Base-by-base conservation (phyloP, 768 basidiomycete genomes). In the Suillus weaverae region DNA sequence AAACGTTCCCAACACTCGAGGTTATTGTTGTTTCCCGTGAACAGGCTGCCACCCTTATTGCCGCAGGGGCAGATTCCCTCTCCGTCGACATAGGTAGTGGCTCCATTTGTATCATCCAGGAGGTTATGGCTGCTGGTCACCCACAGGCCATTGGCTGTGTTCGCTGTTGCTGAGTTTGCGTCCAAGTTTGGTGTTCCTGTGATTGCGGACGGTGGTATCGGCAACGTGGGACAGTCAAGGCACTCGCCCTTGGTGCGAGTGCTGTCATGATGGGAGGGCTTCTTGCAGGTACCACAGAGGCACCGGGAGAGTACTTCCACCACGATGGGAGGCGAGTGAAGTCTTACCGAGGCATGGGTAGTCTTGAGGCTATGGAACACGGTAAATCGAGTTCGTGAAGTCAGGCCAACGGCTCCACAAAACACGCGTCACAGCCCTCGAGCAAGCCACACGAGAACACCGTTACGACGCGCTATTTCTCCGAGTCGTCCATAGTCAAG, bases 191-290 rank as follows among this genome's bases (percentile, higher is more conserved):
- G 97, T 36, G 89, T 99, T 0, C 97, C 97, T 4, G 94, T 97
- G 70, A 90, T 97, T 64, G 97, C 97, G 5, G 97, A 99, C 74
- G 97, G 97, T 61, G 97, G 97, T 36, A 88, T 99, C 68, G 79
- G 89, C 39, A 99, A 99, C 77, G 92, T 99, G 44, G 97, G 97
- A 0, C 97, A 99, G 95, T 98, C 73, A 99, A 99, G 81, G 97
- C 97, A 4, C 81, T 99, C 53, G 83, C 95, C 1, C 85, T 99
- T 20, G 97, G 97, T 60, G 97, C 97, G 5, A 89, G 91, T 30
- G 96, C 95, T 5, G 95, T 99, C 60, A 98, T 99, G 97, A 98
- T 99, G 97, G 97, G 97, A 55, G 90, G 94, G 11, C 78, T 99
- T 55, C 83, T 99, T 33, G 97, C 97, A 2, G 97, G 97, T 36